These are phyloP conservation scores for Pecoramyces ruminantium DNA, from an alignment of 192 early-diverging fungal species.

Conservation along the genomic window DNA sequence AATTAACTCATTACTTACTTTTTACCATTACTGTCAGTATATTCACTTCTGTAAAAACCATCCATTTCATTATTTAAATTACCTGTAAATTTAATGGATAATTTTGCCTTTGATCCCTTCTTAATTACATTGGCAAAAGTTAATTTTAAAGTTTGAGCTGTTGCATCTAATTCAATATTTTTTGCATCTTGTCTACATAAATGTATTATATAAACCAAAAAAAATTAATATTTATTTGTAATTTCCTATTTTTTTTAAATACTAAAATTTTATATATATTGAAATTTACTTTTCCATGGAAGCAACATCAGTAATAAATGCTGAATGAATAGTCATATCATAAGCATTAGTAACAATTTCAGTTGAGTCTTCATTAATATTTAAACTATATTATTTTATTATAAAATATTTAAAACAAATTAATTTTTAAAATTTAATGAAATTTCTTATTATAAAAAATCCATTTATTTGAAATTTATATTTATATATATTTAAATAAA, in stretches of 20 bases:
- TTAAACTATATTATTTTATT: constrained; percentile 8
- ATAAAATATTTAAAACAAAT: too few species aligned
- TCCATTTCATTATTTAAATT: constrained; percentile 72
- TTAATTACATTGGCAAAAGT: constrained; percentile 21
- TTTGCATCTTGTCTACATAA: constrained; percentile 22
- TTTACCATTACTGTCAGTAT: constrained; percentile 30
- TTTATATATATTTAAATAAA: too few species aligned
- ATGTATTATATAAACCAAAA: too few species aligned
- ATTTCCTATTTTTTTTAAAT: too few species aligned
- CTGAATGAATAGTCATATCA: constrained; percentile 15
- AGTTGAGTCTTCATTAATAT: constrained; percentile 18
- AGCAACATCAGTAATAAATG: constrained; percentile 8
- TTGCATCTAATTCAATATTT: constrained; percentile 16
- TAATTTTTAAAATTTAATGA: too few species aligned
- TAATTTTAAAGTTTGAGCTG: constrained; percentile 23
- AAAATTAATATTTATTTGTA: too few species aligned
- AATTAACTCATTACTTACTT: neutral
- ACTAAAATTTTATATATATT: neutral
- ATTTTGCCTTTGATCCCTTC: constrained; percentile 17
- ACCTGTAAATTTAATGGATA: constrained; percentile 31
- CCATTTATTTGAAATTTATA: too few species aligned
- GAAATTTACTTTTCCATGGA: constrained; percentile 11
- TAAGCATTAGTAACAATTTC: constrained; percentile 20
- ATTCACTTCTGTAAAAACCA: constrained; percentile 83
- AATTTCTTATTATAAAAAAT: too few species aligned